A percentile compares a stretch with the other conserved stretches of the same genome.
These are phyloP conservation scores for Escallonia rubra DNA, from an alignment of 129 eudicot genomes.

Conservation along the genomic window DNA sequence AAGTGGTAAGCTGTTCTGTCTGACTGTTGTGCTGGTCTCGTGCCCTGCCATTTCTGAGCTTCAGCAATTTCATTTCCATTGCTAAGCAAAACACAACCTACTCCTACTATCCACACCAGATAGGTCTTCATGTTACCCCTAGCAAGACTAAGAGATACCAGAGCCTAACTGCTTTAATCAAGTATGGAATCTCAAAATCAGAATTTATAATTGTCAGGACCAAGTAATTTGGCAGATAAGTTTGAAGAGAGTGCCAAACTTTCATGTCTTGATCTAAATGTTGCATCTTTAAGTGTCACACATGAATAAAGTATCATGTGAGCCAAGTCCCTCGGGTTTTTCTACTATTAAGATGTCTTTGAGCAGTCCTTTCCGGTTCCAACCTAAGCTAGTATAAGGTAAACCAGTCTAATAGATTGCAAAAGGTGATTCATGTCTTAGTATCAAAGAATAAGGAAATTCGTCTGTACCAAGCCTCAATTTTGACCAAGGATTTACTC, in stretches of 20 bases:
- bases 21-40: background rate
- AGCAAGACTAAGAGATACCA: too few relatives aligned
- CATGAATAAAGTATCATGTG: background rate
- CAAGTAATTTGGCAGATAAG: background rate
- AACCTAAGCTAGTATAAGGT: too few relatives aligned
- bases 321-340: background rate
- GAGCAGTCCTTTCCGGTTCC: too few relatives aligned
- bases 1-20: conserved; percentile 13
- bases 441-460: too few relatives aligned
- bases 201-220: background rate
- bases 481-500: too few relatives aligned
- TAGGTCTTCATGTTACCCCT: background rate
- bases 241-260: background rate
- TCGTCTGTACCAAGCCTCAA: too few relatives aligned
- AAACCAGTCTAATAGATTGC: too few relatives aligned
- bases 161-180: background rate
- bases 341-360: too few relatives aligned
- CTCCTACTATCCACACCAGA: background rate
- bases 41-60: background rate
- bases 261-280: background rate
- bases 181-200: background rate
- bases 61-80: background rate
- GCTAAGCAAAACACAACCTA: background rate
- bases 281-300: background rate
- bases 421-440: too few relatives aligned